Base-by-base conservation (phyloP, 306 rosid genomes). In the Corylus heterophylla region DNA sequence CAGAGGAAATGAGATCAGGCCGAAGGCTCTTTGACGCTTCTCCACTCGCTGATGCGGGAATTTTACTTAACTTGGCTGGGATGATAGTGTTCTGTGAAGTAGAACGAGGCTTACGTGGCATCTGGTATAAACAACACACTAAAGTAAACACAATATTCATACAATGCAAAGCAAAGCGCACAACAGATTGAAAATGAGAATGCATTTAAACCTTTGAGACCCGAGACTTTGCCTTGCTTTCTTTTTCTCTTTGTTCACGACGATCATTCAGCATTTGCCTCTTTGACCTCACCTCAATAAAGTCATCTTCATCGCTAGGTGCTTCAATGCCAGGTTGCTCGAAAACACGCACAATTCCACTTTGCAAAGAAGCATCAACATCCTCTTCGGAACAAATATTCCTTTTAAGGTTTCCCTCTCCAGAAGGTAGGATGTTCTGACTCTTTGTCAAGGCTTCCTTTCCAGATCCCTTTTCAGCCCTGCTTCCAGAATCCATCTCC, bases 311-410 rank as follows among this genome's bases (percentile, higher is more conserved):
- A 85, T 95, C 98, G 76, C 97, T 95, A 31, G 98, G 97, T 77
- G 90, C 98, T 86, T 95, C 98, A 68, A 95, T 95, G 83, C 98
- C 98, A 80, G 97, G 94, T 83, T 95, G 98, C 94, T 89, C 94
- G 83, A 87, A 95, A 62, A 95, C 93, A 2, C 97, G 97, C 12
- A 95, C 88, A 82, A 95, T 83, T 35, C 98, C 98, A 79, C 98
- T 95, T 76, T 91, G 97, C 87, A 92, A 66, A 80, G 98, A 92
- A 78, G 92, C 92, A 76, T 92, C 94, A 63, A 82, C 93, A 80
- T 89, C 97, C 61, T 92, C 97, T 84, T 85, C 97, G 64, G 93
- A 89, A 86, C 88, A 81, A 69, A 90, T 78, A 78, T 89, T 90
- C 80, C 91, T 90, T 80, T 92, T 92, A 59, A 88, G 93, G 80